Conservation (phyloP, 2,329 filamentous ascomycete species). For the Lizonia empirigonia region DNA sequence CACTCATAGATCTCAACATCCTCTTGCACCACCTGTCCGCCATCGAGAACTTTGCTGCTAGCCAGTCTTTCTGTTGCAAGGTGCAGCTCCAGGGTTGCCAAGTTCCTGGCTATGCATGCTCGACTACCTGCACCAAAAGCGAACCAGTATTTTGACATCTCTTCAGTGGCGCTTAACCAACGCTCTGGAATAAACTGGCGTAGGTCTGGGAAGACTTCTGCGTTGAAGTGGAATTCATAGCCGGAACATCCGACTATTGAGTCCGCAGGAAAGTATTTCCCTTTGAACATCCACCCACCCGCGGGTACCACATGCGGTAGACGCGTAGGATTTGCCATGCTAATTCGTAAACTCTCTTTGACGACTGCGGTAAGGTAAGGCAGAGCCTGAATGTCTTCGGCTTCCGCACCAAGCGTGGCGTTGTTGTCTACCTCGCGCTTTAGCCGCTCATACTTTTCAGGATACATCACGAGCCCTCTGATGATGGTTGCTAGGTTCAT, state of each 20-base stretch:
- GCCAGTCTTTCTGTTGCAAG: slow-evolving; percentile 50
- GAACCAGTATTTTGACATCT: slow-evolving; percentile 43
- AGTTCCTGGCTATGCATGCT: slow-evolving; percentile 40
- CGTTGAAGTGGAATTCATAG: slow-evolving; percentile 37
- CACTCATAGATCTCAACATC: slow-evolving; percentile 60
- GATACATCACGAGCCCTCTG: slow-evolving; percentile 25
- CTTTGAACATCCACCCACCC: slow-evolving; percentile 36
- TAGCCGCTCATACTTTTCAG: slow-evolving; percentile 27
- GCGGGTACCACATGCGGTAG: slow-evolving; percentile 38
- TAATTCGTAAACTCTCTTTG: slow-evolving; percentile 54
- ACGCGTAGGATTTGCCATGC: slow-evolving; percentile 47
- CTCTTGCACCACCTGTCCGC: slow-evolving; percentile 50
- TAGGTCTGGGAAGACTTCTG: slow-evolving; percentile 25
- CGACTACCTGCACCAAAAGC: slow-evolving; percentile 41
- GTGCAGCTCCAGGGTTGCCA: slow-evolving; percentile 38
- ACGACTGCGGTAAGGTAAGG: slow-evolving; percentile 55
- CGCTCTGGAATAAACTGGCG: slow-evolving; percentile 31
- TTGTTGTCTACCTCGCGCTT: slow-evolving; percentile 29
- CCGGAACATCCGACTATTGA: slow-evolving; percentile 37
- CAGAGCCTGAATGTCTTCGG: slow-evolving; percentile 35
- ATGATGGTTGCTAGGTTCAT: slow-evolving; percentile 38
- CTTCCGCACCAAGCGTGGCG: slow-evolving; percentile 9
- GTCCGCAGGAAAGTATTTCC: slow-evolving; percentile 29
- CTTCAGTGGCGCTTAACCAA: slow-evolving; percentile 40
- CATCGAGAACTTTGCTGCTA: slow-evolving; percentile 52